A percentile compares a stretch with the other conserved stretches of the same genome.
These are phyloP conservation scores for Hymenotorrendiella dingleyae DNA, from an alignment of 2,329 filamentous ascomycete genomes.

Conservation along the genomic window DNA sequence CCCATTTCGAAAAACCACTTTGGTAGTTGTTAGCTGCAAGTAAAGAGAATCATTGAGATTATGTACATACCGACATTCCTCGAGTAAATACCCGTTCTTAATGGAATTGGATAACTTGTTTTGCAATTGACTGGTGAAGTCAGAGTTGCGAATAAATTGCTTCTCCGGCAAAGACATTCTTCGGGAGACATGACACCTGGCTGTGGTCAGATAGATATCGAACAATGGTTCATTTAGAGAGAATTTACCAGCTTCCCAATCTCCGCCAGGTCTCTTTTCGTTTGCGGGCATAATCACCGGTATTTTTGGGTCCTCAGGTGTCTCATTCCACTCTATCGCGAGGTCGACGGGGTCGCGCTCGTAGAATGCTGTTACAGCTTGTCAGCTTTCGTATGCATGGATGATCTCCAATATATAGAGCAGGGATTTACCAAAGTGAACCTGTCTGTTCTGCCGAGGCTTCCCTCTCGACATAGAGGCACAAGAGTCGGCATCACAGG, in stretches of 20 bases:
- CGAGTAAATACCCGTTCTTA: constrained; percentile 64
- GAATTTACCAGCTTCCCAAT: constrained; percentile 61
- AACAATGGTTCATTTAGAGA: no score
- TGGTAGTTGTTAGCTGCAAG: not conserved
- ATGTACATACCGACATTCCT: constrained; percentile 53
- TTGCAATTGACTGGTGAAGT: constrained; percentile 51
- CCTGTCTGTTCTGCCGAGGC: constrained; percentile 22
- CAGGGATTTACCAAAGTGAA: constrained; percentile 39
- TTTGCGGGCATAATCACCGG: constrained; percentile 48
- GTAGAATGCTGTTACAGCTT: constrained; percentile 37
- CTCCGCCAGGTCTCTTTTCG: constrained; percentile 70
- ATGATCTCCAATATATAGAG: not conserved
- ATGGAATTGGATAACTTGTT: constrained; percentile 65
- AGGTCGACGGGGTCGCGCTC: constrained; percentile 54
- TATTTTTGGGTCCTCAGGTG: constrained; percentile 12
- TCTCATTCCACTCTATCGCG: constrained; percentile 49
- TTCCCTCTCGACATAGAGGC: constrained; percentile 13
- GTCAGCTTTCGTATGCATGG: not conserved
- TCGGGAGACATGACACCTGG: constrained; percentile 54
- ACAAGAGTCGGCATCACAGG: constrained; percentile 41
- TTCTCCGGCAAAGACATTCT: constrained; percentile 69
- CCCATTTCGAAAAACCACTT: constrained; percentile 63
- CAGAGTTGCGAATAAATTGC: constrained; percentile 65
- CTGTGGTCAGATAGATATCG: no score
- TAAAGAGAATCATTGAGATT: not conserved